Base-by-base conservation (phyloP, 2,329 filamentous ascomycete species). In the Sporothrix sp. region DNA sequence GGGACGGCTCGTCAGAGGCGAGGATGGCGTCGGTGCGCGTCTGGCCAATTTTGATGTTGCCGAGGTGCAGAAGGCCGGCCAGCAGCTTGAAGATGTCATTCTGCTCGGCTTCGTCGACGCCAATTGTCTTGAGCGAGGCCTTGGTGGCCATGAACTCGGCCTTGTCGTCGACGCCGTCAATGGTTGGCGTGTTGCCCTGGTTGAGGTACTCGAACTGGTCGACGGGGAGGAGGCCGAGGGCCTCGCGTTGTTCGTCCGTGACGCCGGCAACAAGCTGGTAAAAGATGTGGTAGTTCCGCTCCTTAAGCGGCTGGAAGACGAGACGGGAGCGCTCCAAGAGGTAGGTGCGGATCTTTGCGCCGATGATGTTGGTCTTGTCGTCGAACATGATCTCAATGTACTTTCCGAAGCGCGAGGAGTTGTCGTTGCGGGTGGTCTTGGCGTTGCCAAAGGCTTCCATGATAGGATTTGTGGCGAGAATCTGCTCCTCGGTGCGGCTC, bases 321-420 rank as follows among this genome's bases (percentile, higher is more conserved):
- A 98, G 74, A 71, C 93, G 84, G 55, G 93, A 97, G 54, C 93
- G 86, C 68, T 98, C 93, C 39, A 98, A 75, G 58, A 98, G 75
- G 64, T 98, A 98, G 51, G 90, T 96, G 60, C 93, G 80, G 64
- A 98, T 98, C 72, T 94, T 94, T 51, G 93, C 93, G 59, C 93
- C 93, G 63, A 97, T 96, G 61, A 98, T 98, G 66, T 94, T 93
- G 56, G 88, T 95, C 62, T 84, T 80, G 56, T 87, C 81, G 70
- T 97, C 90, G 68, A 98, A 98, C 88, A 97, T 91, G 65, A 98
- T 98, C 72, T 98, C 93, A 61, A 98, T 97, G 68, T 98, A 98
- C 75, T 98, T 98, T 67, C 93, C 93, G 69, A 98, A 98, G 63
- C 93, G 82, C 37, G 93, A 98, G 39, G 93, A 98, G 71, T 98